Base-by-base conservation (phyloP, 331 rosid species). In the Cydonia oblonga region DNA sequence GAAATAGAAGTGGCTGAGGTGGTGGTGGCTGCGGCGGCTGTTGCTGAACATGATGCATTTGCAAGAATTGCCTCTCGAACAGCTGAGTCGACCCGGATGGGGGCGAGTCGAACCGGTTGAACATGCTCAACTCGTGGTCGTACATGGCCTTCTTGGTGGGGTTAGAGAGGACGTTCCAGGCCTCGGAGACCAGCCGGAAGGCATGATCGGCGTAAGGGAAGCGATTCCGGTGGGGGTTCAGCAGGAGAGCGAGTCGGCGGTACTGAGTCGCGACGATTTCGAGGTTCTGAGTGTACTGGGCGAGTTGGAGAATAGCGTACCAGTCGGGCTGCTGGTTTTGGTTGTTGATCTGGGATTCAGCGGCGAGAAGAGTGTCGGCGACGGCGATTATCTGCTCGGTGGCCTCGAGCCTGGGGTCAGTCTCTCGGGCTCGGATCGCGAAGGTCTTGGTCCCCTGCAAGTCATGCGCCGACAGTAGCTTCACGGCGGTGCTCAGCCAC, bases 361-460 rank as follows among this genome's bases (percentile, higher is more conserved):
- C 91, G 5, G 89, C 89, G 5, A 89, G 52, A 6, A 93, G 87
- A 9, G 96, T 89, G 49, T 93, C 98, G 32, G 93, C 96, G 3
- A 93, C 89, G 4, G 96, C 82, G 9, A 93, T 71, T 2, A 93
- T 84, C 0, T 82, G 88, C 56, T 91, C 89, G 0, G 97, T 81
- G 1, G 87, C 86, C 6, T 91, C 97, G 9, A 88, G 75, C 44
- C 81, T 73, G 6, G 96, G 97, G 85, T 91, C 90, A 29, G 96
- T 86, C 44, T 91, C 98, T 3, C 92, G 86, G 6, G 93, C 97
- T 0, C 98, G 91, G 81, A 93, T 82, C 20, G 97, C 98, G 16
- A 93, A 93, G 42, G 86, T 84, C 72, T 90, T 78, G 0, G 97
- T 89, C 42, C 97, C 97, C 56, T 82, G 90, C 24, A 91, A 46